Percentiles rank a stretch among this genome's conserved stretches.
phyloP scores from a whole-genome alignment of 2,329 filamentous ascomycete species.

The Colletotrichum sp. region DNA sequence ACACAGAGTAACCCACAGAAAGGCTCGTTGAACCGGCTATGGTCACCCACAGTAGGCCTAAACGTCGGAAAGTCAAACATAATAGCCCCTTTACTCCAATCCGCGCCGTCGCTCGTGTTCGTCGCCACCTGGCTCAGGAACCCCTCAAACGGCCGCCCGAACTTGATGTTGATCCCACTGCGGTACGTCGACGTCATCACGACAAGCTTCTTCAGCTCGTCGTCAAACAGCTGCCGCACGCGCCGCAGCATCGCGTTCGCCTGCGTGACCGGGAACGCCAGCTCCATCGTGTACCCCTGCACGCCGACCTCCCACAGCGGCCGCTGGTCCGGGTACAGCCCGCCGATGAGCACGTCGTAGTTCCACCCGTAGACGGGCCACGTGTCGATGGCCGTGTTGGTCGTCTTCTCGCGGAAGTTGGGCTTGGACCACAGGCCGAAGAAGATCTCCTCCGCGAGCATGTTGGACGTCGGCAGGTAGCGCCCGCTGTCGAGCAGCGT shows the following conservation, averaged over 20 bases:
- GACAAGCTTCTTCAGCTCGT: conserved; percentile 44
- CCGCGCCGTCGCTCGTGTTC: conserved; percentile 50
- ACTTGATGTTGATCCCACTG: conserved; percentile 59
- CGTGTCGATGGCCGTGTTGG: conserved; percentile 41
- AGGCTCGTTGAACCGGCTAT: conserved; percentile 52
- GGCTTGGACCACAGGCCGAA: conserved; percentile 54
- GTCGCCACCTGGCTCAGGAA: conserved; percentile 55
- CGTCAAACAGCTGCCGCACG: conserved; percentile 53
- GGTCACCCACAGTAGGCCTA: conserved; percentile 48
- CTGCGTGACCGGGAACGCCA: conserved; percentile 55
- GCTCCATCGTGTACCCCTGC: conserved; percentile 53
- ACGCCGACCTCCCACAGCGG: conserved; percentile 57
- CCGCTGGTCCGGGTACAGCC: conserved; percentile 51
- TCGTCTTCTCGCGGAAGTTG: conserved; percentile 58
- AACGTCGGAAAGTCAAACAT: conserved; percentile 61
- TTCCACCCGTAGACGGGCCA: conserved; percentile 61
- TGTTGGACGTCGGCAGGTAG: conserved; percentile 50
- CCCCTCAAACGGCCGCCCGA: conserved; percentile 53
- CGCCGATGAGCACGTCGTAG: conserved; percentile 59
- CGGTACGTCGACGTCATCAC: conserved; percentile 57
- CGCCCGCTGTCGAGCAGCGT: conserved; percentile 52
- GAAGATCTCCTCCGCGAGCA: conserved; percentile 53
- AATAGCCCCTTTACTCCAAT: conserved; percentile 55
- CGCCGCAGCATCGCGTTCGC: conserved; percentile 55
- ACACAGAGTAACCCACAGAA: conserved; percentile 44